phyloP scores from a whole-genome alignment of 768 basidiomycete genomes.

The Xanthoconium purpureum region DNA sequence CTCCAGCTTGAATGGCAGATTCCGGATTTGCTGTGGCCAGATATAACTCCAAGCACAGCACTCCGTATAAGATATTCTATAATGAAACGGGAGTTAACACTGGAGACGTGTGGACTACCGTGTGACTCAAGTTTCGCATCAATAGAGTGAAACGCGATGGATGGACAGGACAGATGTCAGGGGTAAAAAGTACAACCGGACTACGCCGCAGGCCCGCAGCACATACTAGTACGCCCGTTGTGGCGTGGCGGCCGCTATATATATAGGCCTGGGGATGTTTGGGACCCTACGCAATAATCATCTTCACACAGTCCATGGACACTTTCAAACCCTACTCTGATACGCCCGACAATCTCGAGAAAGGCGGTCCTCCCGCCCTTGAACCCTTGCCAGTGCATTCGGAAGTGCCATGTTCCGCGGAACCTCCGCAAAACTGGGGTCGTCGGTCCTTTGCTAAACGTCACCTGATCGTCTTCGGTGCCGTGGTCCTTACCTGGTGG shows the following conservation, averaged over 20 bases:
- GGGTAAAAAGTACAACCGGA: neutral
- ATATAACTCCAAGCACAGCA: too few relatives aligned
- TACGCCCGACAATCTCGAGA: constrained; percentile 13
- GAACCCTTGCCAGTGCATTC: neutral
- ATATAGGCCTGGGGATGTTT: neutral
- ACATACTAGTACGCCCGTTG: too few relatives aligned
- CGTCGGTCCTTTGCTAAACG: constrained; percentile 10
- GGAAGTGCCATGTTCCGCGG: neutral
- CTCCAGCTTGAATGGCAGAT: too few relatives aligned
- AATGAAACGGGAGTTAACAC: too few relatives aligned
- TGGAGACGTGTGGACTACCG: too few relatives aligned
- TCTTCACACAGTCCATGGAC: constrained; percentile 11
- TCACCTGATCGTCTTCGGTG: constrained; percentile 4
- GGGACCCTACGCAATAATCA: neutral
- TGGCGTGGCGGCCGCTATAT: neutral
- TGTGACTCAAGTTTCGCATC: too few relatives aligned
- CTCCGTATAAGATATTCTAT: too few relatives aligned
- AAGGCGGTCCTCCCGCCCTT: constrained; percentile 10
- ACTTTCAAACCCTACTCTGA: constrained; percentile 8
- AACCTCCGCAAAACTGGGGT: neutral
- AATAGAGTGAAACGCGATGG: too few relatives aligned
- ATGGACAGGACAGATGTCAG: neutral
- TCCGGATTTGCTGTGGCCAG: too few relatives aligned
- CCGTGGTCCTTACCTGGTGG: constrained; percentile 17
- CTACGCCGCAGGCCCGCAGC: neutral